Evolutionary conservation across 306 rosid species (phyloP).

Genomic region (Quercus glauca): DNA sequence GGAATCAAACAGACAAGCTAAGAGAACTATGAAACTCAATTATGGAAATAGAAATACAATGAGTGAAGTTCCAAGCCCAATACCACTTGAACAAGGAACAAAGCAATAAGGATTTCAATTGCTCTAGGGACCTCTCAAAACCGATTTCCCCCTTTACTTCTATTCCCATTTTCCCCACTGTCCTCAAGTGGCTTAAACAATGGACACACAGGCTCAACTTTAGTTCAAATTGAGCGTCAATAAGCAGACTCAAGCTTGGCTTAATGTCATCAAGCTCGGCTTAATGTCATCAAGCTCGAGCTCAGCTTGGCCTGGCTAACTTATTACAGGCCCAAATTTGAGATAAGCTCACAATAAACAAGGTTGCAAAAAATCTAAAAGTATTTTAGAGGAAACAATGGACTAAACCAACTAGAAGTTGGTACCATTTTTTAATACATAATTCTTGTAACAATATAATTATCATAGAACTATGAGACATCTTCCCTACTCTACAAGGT

Average conservation of each 20-base stretch:
- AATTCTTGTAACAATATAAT: not conserved
- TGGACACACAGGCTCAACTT: not conserved
- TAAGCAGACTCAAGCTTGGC: not conserved
- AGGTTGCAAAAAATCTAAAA: not conserved
- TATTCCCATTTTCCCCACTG: not conserved
- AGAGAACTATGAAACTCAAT: too few species aligned
- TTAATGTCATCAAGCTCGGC: not conserved
- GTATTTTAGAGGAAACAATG: not conserved
- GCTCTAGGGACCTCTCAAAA: too few species aligned
- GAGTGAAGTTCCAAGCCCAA: too few species aligned
- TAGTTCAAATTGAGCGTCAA: not conserved
- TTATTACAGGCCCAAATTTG: not conserved
- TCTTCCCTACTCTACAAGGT: not conserved
- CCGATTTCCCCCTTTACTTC: not conserved
- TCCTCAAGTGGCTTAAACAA: not conserved
- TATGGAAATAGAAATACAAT: too few species aligned
- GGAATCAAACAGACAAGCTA: too few species aligned
- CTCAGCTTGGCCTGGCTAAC: not conserved
- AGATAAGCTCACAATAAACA: not conserved
- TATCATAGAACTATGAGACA: not conserved
- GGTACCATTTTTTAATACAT: not conserved
- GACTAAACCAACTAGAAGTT: not conserved
- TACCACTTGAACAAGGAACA: too few species aligned
- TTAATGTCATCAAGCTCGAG: not conserved
- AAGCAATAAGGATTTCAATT: too few species aligned